phyloP scores from a whole-genome alignment of 495 filamentous ascomycete genomes.

The Hypoxylon trugodes region DNA sequence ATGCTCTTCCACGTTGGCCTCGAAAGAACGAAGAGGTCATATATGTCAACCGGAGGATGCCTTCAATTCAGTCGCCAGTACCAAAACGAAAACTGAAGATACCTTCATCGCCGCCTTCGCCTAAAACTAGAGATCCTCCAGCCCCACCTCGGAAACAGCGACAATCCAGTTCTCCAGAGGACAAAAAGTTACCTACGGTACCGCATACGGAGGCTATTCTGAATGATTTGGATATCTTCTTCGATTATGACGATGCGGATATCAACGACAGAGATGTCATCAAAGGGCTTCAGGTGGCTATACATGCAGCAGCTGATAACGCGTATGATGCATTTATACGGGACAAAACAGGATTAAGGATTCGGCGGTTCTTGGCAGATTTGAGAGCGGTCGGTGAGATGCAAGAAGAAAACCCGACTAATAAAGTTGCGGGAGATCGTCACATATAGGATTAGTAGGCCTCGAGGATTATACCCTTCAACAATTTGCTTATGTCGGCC shows the following conservation, averaged over 20 bases:
- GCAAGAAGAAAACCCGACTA: slow-evolving; percentile 10
- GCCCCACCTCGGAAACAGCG: not conserved
- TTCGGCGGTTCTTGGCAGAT: slow-evolving; percentile 58
- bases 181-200: slow-evolving; percentile 29
- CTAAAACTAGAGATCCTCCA: slow-evolving; percentile 8
- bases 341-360: slow-evolving; percentile 53
- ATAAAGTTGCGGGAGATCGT: slow-evolving; percentile 3
- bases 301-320: slow-evolving; percentile 57
- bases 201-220: slow-evolving; percentile 27
- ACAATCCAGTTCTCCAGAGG: not conserved
- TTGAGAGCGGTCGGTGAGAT: slow-evolving; percentile 54
- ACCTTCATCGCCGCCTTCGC: not conserved
- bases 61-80: slow-evolving; percentile 6
- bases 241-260: slow-evolving; percentile 43
- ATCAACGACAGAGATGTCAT: slow-evolving; percentile 55
- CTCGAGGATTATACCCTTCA: not conserved
- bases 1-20: slow-evolving; percentile 20
- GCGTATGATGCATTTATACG: slow-evolving; percentile 55
- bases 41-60: slow-evolving; percentile 37
- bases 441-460: not conserved
- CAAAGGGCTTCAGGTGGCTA: slow-evolving; percentile 57
- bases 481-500: not conserved
- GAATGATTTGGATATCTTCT: slow-evolving; percentile 40
- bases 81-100: slow-evolving; percentile 21
- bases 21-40: slow-evolving; percentile 28